These are phyloP conservation scores for Naganishia sp. DNA, from an alignment of 1,284 basidiomycete genomes.

Conservation along the genomic window DNA sequence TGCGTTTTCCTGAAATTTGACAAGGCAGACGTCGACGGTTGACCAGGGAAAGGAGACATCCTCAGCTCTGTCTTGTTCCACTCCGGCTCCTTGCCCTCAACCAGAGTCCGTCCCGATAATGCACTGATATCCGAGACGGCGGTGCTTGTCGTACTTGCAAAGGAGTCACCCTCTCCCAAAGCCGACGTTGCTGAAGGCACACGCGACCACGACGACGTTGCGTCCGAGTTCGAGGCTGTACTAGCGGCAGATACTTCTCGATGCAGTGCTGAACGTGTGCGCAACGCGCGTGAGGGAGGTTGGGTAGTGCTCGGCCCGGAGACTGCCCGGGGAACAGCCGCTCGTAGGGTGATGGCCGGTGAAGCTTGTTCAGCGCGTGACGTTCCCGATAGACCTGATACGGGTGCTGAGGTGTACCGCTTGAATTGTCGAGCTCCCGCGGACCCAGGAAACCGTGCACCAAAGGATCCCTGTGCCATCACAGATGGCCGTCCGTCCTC, in stretches of 20 bases:
- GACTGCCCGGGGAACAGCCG: neutral
- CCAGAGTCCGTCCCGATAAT: constrained; percentile 6
- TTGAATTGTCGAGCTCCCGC: constrained; percentile 12
- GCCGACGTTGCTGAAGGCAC: neutral
- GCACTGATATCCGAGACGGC: constrained; percentile 3
- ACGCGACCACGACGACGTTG: neutral
- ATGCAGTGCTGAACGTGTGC: constrained; percentile 7
- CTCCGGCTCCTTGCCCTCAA: constrained; percentile 3
- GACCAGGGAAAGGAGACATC: neutral
- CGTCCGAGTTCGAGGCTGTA: neutral
- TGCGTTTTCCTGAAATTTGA: constrained; percentile 14
- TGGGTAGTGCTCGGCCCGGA: constrained; percentile 3
- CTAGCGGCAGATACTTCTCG: constrained; percentile 7
- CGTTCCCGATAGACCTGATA: constrained; percentile 1
- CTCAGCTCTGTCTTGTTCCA: too few relatives aligned
- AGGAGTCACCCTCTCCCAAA: constrained; percentile 20
- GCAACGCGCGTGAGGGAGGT: neutral
- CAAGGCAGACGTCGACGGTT: neutral
- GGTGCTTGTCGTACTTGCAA: constrained; percentile 17
- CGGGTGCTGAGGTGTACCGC: constrained; percentile 19
- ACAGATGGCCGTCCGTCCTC: neutral
- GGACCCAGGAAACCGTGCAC: neutral
- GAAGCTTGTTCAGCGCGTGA: too few relatives aligned
- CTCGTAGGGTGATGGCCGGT: neutral
- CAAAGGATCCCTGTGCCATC: neutral